Conservation (phyloP, 2,329 filamentous ascomycete species). For the Pseudogymnoascus sp. region DNA sequence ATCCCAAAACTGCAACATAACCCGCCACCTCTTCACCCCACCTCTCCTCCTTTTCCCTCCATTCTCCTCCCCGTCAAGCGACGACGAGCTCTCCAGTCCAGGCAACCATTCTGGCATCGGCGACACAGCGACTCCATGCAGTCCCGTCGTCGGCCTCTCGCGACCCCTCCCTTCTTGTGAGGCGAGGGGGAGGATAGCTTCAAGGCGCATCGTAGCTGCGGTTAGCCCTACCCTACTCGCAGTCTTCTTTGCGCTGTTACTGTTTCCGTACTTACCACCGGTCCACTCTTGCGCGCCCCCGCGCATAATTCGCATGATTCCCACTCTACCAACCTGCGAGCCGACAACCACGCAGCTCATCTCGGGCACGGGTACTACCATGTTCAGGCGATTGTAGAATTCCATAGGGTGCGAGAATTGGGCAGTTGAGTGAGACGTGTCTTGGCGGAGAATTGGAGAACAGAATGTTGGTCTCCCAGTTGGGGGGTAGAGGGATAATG, state of each 20-base stretch:
- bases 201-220: constrained; percentile 38
- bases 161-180: neutral
- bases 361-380: constrained; percentile 58
- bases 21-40: constrained; percentile 46
- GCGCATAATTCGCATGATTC: constrained; percentile 52
- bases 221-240: neutral
- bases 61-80: constrained; percentile 16
- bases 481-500: neutral
- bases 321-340: constrained; percentile 57
- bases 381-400: constrained; percentile 47
- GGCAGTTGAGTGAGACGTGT: neutral
- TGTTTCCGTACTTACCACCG: neutral
- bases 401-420: neutral
- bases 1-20: constrained; percentile 66
- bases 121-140: constrained; percentile 61
- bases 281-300: constrained; percentile 21
- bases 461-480: neutral
- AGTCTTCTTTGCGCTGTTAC: constrained; percentile 11
- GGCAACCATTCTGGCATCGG: constrained; percentile 46
- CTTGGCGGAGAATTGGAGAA: neutral
- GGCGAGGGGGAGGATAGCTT: constrained; percentile 41
- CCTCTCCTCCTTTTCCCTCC: constrained; percentile 13
- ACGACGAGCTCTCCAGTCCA: constrained; percentile 5
- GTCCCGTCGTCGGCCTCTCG: constrained; percentile 37
- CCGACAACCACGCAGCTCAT: constrained; percentile 61